Evolutionary conservation across 352 stramenopile genomes (phyloP).

Genomic region (Bremia lactucae): DNA sequence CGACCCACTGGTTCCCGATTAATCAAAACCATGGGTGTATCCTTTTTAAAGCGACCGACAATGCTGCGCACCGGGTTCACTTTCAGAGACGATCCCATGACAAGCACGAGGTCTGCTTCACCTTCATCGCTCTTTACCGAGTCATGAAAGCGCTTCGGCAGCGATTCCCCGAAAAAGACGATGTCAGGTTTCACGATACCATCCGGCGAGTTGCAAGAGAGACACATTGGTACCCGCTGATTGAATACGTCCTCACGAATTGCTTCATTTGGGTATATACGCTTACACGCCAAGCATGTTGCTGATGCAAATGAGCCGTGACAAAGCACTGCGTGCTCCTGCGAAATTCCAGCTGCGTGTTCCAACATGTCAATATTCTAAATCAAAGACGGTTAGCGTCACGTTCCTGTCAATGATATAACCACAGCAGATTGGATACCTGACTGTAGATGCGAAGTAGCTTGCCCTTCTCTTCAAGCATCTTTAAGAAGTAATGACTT

Average conservation of each 20-base stretch:
- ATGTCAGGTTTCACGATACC: conserved; percentile 97
- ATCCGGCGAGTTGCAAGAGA: conserved; percentile 46
- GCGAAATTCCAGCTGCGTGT: conserved; percentile 84
- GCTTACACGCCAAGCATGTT: conserved; percentile 87
- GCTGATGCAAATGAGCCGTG: conserved; percentile 91
- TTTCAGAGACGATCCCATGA: conserved; percentile 98
- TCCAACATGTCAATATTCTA: conserved; percentile 99
- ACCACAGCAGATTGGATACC: conserved; percentile 16
- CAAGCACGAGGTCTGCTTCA: conserved; percentile 92
- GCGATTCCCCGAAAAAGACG: conserved; percentile 96
- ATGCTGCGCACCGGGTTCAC: conserved; percentile 92
- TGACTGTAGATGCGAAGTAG: conserved; percentile 90
- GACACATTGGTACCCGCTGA: conserved; percentile 73
- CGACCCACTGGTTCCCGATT: conserved; percentile 75
- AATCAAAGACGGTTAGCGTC: conserved; percentile 2
- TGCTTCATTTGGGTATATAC: conserved; percentile 65
- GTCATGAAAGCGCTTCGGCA: conserved; percentile 86
- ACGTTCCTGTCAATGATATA: not conserved
- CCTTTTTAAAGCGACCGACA: conserved; percentile 69
- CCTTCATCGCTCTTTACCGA: conserved; percentile 69
- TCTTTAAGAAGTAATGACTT: conserved; percentile 94
- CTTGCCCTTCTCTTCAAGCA: conserved; percentile 88
- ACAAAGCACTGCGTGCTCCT: conserved; percentile 87
- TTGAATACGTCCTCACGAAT: conserved; percentile 79
- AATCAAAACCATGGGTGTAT: conserved; percentile 78